phyloP scores from a whole-genome alignment of 2,329 filamentous ascomycete genomes.

The Talaromyces sp. region DNA sequence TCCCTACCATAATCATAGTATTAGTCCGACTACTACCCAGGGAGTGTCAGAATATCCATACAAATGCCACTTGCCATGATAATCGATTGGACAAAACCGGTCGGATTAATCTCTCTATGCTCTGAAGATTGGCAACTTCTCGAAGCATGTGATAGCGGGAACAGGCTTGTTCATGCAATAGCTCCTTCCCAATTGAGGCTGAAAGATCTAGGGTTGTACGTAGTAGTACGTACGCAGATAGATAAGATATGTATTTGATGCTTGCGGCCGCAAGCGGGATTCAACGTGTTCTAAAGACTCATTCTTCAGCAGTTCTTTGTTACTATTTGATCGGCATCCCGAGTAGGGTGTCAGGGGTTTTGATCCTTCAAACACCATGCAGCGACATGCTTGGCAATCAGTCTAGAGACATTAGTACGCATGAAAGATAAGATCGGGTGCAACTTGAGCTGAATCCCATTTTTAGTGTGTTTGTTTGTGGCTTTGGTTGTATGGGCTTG shows the following conservation, averaged over 20 bases:
- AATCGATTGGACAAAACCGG: not conserved
- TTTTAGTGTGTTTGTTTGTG: not conserved
- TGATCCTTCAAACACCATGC: not conserved
- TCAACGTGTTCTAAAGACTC: not conserved
- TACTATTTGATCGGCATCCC: slow-evolving; percentile 1
- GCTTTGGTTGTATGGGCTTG: not conserved
- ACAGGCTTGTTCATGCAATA: not conserved
- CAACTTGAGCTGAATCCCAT: not conserved
- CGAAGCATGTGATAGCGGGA: not conserved
- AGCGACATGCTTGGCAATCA: not conserved
- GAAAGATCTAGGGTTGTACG: not conserved
- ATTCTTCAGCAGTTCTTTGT: not conserved
- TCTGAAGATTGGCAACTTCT: not conserved
- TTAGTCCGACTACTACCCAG: too few relatives aligned
- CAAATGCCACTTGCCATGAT: not conserved
- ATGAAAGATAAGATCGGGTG: not conserved
- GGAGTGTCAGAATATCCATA: not conserved
- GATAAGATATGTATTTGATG: not conserved
- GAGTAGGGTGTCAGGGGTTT: not conserved
- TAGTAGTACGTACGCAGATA: not conserved
- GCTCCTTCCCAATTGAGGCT: not conserved
- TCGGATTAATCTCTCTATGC: not conserved
- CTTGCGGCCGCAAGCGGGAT: not conserved
- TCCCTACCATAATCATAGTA: not conserved
- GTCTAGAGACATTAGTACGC: not conserved